Conservation (phyloP, 768 basidiomycete species). For the Trametopsis cervina region DNA sequence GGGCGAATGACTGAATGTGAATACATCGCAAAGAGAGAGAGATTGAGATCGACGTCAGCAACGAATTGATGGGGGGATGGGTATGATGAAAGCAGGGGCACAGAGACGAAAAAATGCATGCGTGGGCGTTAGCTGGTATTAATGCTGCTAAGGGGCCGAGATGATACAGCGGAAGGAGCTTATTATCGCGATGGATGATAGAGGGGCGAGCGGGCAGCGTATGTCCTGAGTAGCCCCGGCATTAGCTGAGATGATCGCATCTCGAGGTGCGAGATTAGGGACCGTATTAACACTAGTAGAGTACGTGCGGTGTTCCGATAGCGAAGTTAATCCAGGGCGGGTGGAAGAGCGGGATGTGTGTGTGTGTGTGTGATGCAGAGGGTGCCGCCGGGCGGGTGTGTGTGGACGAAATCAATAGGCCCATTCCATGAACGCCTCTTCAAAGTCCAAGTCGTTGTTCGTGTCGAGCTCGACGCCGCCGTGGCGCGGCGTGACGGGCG, state of each 20-base stretch:
- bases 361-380: not conserved
- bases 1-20: no score
- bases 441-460: conserved; percentile 20
- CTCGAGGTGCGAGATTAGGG: not conserved
- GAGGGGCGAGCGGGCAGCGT: not conserved
- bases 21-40: no score
- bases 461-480: conserved; percentile 12
- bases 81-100: not conserved
- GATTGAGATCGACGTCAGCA: no score
- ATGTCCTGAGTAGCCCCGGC: not conserved
- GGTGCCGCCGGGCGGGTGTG: not conserved
- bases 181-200: not conserved
- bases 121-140: not conserved
- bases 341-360: not conserved
- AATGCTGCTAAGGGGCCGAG: not conserved
- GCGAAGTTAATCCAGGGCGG: not conserved
- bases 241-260: not conserved
- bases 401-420: conserved; percentile 19
- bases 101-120: no score
- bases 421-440: conserved; percentile 25
- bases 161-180: not conserved
- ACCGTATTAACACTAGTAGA: no score
- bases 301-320: no score
- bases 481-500: conserved; percentile 21
- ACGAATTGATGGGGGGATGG: no score